Conservation (phyloP, 2,329 filamentous ascomycete genomes). For the Xylaria multiplex region DNA sequence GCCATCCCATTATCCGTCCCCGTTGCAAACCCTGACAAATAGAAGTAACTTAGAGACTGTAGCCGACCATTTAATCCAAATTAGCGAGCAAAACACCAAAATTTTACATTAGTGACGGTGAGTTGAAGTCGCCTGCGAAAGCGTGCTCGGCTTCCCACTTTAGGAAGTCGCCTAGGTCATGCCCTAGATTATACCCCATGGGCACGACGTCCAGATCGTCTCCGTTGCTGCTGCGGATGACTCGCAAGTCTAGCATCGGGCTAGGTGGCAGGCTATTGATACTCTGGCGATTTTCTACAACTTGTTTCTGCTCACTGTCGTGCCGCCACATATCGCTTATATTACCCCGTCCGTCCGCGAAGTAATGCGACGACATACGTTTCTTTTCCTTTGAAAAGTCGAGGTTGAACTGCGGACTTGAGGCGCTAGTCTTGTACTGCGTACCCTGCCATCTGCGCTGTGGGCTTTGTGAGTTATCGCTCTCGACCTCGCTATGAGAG, state of each 20-base stretch:
- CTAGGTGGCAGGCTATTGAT: slow-evolving; percentile 60
- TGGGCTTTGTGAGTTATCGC: slow-evolving; percentile 44
- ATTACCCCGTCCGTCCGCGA: background rate
- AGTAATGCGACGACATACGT: slow-evolving; percentile 38
- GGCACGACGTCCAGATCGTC: slow-evolving; percentile 58
- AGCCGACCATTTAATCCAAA: background rate
- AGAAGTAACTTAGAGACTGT: background rate
- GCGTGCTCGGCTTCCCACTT: slow-evolving; percentile 66
- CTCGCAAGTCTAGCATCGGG: slow-evolving; percentile 59
- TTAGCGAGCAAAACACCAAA: slow-evolving; percentile 3
- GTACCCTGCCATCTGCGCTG: slow-evolving; percentile 42
- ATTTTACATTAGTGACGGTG: slow-evolving; percentile 20
- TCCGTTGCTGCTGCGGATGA: slow-evolving; percentile 53
- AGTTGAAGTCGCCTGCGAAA: slow-evolving; percentile 49
- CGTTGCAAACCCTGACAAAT: slow-evolving; percentile 2
- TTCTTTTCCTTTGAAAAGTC: slow-evolving; percentile 23
- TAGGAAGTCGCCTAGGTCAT: slow-evolving; percentile 68
- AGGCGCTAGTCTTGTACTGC: slow-evolving; percentile 5
- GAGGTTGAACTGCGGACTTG: slow-evolving; percentile 27
- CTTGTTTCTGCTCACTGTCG: slow-evolving; percentile 49
- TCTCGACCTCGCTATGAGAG: slow-evolving; percentile 45
- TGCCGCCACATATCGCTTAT: slow-evolving; percentile 48
- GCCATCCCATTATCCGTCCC: slow-evolving; percentile 13
- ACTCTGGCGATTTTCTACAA: slow-evolving; percentile 46
- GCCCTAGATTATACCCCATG: slow-evolving; percentile 70